Evolutionary conservation across 495 filamentous ascomycete genomes (phyloP).

Genomic region (Penicillium antarcticum): DNA sequence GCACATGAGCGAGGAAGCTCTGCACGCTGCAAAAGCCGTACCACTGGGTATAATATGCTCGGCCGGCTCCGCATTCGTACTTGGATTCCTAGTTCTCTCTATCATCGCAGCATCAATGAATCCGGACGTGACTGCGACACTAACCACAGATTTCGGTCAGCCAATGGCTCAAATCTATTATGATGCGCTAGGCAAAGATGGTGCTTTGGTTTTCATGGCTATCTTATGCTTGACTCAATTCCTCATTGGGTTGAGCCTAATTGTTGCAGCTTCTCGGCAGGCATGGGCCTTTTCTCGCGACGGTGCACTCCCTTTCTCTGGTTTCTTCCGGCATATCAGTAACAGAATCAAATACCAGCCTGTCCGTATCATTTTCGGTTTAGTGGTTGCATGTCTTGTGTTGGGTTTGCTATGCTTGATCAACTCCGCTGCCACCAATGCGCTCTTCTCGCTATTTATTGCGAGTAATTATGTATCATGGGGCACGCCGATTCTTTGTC

Average conservation of each 20-base stretch:
- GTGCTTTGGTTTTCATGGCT: constrained; percentile 43
- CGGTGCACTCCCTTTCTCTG: constrained; percentile 58
- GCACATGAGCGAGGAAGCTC: constrained; percentile 63
- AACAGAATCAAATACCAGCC: constrained; percentile 57
- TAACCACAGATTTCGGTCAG: constrained; percentile 33
- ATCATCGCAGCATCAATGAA: constrained; percentile 42
- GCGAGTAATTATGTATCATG: constrained; percentile 62
- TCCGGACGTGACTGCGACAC: constrained; percentile 25
- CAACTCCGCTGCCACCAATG: constrained; percentile 53
- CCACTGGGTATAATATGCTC: constrained; percentile 56
- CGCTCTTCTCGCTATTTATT: constrained; percentile 60
- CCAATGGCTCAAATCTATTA: constrained; percentile 49
- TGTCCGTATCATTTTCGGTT: constrained; percentile 56
- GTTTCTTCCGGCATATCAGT: constrained; percentile 56
- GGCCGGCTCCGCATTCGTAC: constrained; percentile 27
- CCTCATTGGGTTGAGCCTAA: constrained; percentile 39
- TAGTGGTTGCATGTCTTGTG: constrained; percentile 50
- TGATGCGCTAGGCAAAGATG: constrained; percentile 38
- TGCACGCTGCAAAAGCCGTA: constrained; percentile 58
- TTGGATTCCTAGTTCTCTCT: constrained; percentile 56
- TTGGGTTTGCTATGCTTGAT: constrained; percentile 59
- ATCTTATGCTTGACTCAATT: constrained; percentile 40
- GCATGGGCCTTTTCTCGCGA: constrained; percentile 60
- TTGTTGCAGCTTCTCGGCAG: constrained; percentile 55
- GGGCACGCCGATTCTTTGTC: constrained; percentile 59